phyloP scores from a whole-genome alignment of 169 alveolate species.

The Cryptosporidium canis region DNA sequence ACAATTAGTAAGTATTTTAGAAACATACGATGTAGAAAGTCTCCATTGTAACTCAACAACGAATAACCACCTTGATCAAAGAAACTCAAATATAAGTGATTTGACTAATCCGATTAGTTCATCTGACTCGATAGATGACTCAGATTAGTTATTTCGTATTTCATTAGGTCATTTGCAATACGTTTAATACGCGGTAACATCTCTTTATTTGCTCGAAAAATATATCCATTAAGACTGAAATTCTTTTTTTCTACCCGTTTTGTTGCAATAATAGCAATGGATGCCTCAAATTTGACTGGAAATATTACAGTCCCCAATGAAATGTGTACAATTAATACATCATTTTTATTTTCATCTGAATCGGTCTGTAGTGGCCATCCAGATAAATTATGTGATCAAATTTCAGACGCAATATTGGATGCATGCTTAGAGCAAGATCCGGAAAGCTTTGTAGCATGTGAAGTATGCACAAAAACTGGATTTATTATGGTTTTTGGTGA shows the following conservation, averaged over 20 bases:
- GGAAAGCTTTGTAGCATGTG: slow-evolving; percentile 93
- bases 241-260: no score
- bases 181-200: not conserved
- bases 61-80: not conserved
- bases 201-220: not conserved
- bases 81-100: not conserved
- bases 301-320: not conserved
- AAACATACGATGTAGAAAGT: slow-evolving; percentile 42
- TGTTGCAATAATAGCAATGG: not conserved
- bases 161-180: not conserved
- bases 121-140: slow-evolving; percentile 45
- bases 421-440: slow-evolving; percentile 97
- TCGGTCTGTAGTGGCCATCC: slow-evolving; percentile 99
- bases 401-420: slow-evolving; percentile 99
- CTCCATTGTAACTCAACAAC: not conserved
- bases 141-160: not conserved
- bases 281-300: not conserved
- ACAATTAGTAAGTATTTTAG: slow-evolving; percentile 56
- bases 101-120: not conserved
- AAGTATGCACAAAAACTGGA: slow-evolving; percentile 94
- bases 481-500: slow-evolving; percentile 97
- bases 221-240: not conserved
- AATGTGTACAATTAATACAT: not conserved
- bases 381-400: slow-evolving; percentile 98
- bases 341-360: slow-evolving; percentile 96